Evolutionary conservation across 169 alveolate species (phyloP), one percentile per base, ranked within the genome.

Genomic region (Plasmodium chabaudi): DNA sequence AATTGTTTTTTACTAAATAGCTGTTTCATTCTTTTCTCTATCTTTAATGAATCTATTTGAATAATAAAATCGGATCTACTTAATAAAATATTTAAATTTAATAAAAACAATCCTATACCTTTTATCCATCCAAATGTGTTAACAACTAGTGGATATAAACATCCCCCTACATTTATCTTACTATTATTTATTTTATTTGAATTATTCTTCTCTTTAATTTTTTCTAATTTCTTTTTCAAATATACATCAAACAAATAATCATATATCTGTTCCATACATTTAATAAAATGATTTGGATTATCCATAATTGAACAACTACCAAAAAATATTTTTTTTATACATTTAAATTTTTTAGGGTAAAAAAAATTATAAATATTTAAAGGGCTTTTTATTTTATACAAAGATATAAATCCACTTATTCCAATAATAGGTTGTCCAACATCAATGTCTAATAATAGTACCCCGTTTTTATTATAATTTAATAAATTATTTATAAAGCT

Each of bases 351-450:
- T 21, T 64, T 77, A 57, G 63, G 59, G 5, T 34, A 34, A 77
- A 77, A 77, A 77, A 77, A 77, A 44, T 77, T 61, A 27, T 77
- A 77, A 63, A 49, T 77, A 64, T 77, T 25, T 53, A 77, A 47
- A 5, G 77, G 34, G 39, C n/a, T 5, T 59, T 77, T 77, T 39
- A 64, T 77, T 77, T 77, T 77, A 57, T 77, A 64, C 12, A 77
- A 46, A 46, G 88, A 77, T 47, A 77, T 44, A 34, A 77, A 77
- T 4, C 88, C 88, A 51, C 77, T 63, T 19, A 64, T n/a, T 4
- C 88, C 88, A 27, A 77, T 77, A 27, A 77, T 77, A 12, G 88
- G 88, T 15, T 77, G 88, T 3, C 88, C 88, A 13, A 77, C 44
- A 64, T 77, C 88, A 23, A 77, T 64, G 21, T 77, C 88, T 64